Evolutionary conservation across 2,329 filamentous ascomycete species (phyloP).

Genomic region (Sphaceloma murrayae): DNA sequence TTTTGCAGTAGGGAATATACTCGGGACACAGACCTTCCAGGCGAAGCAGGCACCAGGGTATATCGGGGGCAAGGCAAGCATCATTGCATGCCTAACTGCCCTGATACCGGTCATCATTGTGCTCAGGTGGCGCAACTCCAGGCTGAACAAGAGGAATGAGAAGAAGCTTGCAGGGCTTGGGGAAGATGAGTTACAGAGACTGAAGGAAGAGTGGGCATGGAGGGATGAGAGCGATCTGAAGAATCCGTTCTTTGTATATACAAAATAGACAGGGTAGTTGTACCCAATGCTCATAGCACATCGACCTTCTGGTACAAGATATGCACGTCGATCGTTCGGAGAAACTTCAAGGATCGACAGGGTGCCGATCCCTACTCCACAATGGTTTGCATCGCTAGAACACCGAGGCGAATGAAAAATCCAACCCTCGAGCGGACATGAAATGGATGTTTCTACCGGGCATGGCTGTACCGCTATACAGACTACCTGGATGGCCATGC

Average conservation of each 20-base stretch:
- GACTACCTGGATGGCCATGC: too few species aligned
- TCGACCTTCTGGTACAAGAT: too few species aligned
- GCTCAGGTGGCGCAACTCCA: slow-evolving; percentile 27
- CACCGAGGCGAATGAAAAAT: too few species aligned
- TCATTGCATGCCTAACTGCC: slow-evolving; percentile 22
- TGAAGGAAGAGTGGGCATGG: slow-evolving; percentile 25
- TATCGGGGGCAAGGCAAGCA: slow-evolving; percentile 23
- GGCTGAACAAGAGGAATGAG: slow-evolving; percentile 24
- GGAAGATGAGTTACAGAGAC: slow-evolving; percentile 22
- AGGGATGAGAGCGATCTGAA: slow-evolving; percentile 21
- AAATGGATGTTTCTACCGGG: too few species aligned
- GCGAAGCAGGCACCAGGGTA: slow-evolving; percentile 34
- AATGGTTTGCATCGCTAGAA: too few species aligned
- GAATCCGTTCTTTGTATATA: slow-evolving; percentile 22
- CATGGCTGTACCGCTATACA: too few species aligned
- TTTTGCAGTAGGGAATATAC: slow-evolving; percentile 37
- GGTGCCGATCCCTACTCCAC: too few species aligned
- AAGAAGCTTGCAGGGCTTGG: slow-evolving; percentile 24
- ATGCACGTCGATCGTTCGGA: too few species aligned
- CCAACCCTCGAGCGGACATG: too few species aligned
- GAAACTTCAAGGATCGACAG: too few species aligned
- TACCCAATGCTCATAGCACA: too few species aligned
- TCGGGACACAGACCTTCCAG: slow-evolving; percentile 39
- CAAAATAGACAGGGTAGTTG: slow-evolving; percentile 19
- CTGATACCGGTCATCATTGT: slow-evolving; percentile 27